Conservation (phyloP, 2,329 filamentous ascomycete genomes). For the Rutstroemia sydowiana region DNA sequence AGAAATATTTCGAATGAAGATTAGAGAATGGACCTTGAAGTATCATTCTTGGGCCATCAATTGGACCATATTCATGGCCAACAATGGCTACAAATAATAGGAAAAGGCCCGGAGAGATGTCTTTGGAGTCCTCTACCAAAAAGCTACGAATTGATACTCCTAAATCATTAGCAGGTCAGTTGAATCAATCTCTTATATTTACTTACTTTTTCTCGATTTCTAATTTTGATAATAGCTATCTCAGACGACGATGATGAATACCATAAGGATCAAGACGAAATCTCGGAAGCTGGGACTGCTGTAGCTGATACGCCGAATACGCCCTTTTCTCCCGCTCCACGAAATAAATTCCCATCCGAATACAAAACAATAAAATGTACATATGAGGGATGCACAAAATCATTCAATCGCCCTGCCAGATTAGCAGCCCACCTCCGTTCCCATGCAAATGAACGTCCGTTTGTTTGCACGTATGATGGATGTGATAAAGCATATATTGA, state of each 20-base stretch:
- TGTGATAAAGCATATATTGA: constrained; percentile 84
- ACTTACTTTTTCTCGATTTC: constrained; percentile 1
- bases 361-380: constrained; percentile 73
- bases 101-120: constrained; percentile 20
- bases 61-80: neutral
- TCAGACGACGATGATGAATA: constrained; percentile 34
- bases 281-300: constrained; percentile 28
- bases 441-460: constrained; percentile 79
- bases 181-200: constrained; percentile 10
- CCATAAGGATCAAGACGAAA: constrained; percentile 28
- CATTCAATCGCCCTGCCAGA: constrained; percentile 80
- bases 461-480: constrained; percentile 58
- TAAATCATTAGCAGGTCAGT: constrained; percentile 9
- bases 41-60: neutral
- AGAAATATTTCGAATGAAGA: constrained; percentile 11
- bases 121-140: constrained; percentile 17
- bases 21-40: neutral
- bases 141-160: constrained; percentile 17
- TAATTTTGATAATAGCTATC: constrained; percentile 18
- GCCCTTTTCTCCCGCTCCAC: constrained; percentile 40
- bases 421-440: constrained; percentile 74
- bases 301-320: constrained; percentile 40
- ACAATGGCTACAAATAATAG: constrained; percentile 20
- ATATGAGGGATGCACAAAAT: constrained; percentile 66
- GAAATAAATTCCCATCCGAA: constrained; percentile 55